A percentile compares a stretch with the other conserved stretches of the same genome.
These are phyloP conservation scores for Ambrosia trifida DNA, from an alignment of 129 eudicot genomes.

Conservation along the genomic window DNA sequence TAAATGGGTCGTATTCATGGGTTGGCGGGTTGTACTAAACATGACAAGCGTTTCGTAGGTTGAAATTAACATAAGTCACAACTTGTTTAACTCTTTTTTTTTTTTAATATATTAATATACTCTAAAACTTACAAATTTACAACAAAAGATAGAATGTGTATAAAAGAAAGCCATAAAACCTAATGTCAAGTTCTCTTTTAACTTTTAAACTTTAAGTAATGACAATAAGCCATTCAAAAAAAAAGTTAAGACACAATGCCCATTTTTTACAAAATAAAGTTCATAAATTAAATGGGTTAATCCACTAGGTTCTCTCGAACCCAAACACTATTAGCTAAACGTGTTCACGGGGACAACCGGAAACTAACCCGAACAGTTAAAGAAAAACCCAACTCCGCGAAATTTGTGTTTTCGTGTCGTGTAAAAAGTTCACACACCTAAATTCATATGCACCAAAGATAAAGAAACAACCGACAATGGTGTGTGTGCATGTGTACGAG, in stretches of 20 bases:
- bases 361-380: neutral
- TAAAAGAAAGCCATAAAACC: neutral
- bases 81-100: neutral
- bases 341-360: neutral
- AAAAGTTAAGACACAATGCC: too few relatives aligned
- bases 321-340: neutral
- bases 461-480: neutral
- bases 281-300: too few relatives aligned
- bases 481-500: neutral
- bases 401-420: neutral
- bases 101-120: neutral
- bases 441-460: slow-evolving; percentile 1
- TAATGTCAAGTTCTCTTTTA: neutral
- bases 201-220: neutral
- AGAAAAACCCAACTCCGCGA: neutral
- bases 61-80: neutral
- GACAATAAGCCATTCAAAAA: too few relatives aligned
- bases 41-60: neutral
- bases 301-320: too few relatives aligned
- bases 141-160: neutral
- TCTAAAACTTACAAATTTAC: neutral
- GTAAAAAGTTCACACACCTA: neutral
- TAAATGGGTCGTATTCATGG: neutral
- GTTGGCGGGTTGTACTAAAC: neutral
- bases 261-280: too few relatives aligned